Conservation (phyloP, 352 stramenopile species). For the Phytophthora rubi region DNA sequence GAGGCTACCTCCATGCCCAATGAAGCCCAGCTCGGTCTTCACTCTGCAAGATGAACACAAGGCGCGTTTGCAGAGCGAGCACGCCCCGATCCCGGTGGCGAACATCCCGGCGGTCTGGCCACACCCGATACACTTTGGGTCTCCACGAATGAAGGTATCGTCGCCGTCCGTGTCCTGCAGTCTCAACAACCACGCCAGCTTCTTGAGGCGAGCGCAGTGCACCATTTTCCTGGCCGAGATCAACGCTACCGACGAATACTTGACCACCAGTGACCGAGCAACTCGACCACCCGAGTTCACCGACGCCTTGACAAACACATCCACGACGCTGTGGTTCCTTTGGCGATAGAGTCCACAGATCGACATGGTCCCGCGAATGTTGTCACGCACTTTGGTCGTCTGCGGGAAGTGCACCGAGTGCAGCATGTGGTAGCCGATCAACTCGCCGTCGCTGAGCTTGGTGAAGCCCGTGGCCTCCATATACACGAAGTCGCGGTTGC, state of each 20-base stretch:
- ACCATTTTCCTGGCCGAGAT: constrained; percentile 53
- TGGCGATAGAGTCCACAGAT: constrained; percentile 62
- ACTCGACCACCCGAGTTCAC: constrained; percentile 51
- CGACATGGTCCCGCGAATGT: constrained; percentile 60
- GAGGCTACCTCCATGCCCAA: constrained; percentile 17
- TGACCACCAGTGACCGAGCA: constrained; percentile 53
- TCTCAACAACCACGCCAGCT: constrained; percentile 50
- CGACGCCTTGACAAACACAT: constrained; percentile 51
- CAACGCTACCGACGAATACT: constrained; percentile 51
- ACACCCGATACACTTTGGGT: constrained; percentile 39
- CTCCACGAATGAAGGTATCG: constrained; percentile 16
- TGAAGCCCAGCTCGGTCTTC: constrained; percentile 37
- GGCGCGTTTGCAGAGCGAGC: constrained; percentile 32
- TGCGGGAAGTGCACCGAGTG: constrained; percentile 69
- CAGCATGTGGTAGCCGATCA: constrained; percentile 67
- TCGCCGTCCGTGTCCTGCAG: constrained; percentile 5
- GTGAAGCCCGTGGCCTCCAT: constrained; percentile 48
- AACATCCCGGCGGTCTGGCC: constrained; percentile 35
- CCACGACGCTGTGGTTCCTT: constrained; percentile 49
- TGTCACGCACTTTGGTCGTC: constrained; percentile 41
- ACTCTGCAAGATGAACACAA: constrained; percentile 33
- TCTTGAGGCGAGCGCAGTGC: constrained; percentile 59
- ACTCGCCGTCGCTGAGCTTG: constrained; percentile 45
- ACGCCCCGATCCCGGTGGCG: constrained; percentile 31
- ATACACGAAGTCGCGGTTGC: constrained; percentile 46